phyloP scores from a whole-genome alignment of 2,329 filamentous ascomycete genomes.

The Penicillium sp. region DNA sequence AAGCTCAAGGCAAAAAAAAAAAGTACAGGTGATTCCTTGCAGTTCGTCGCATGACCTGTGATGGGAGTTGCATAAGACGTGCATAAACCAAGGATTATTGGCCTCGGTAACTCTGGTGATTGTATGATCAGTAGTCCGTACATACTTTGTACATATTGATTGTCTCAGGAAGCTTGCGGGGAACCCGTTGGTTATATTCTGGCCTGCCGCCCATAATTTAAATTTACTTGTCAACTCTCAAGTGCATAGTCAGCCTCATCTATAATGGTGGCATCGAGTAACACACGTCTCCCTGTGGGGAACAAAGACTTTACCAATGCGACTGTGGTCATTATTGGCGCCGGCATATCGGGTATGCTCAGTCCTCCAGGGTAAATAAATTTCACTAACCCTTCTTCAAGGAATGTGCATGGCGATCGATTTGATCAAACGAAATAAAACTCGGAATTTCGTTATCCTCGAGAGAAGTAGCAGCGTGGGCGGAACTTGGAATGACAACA shows the following conservation, averaged over 20 bases:
- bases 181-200: background rate
- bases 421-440: constrained; percentile 45
- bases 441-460: constrained; percentile 23
- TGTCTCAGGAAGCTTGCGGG: background rate
- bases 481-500: constrained; percentile 46
- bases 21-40: too few species aligned
- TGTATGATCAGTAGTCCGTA: background rate
- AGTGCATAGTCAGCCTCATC: background rate
- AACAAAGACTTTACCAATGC: constrained; percentile 55
- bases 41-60: background rate
- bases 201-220: background rate
- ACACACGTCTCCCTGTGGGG: constrained; percentile 28
- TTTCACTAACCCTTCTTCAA: constrained; percentile 9
- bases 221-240: background rate
- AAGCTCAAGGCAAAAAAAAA: too few species aligned
- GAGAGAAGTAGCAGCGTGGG: constrained; percentile 24
- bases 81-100: background rate
- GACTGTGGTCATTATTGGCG: constrained; percentile 59
- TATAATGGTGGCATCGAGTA: constrained; percentile 10
- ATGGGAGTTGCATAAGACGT: background rate
- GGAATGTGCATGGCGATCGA: constrained; percentile 60
- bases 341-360: constrained; percentile 51
- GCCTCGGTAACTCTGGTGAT: background rate
- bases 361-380: background rate
- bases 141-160: background rate